Evolutionary conservation across 495 filamentous ascomycete species (phyloP).

Genomic region (Daldinia concentrica): DNA sequence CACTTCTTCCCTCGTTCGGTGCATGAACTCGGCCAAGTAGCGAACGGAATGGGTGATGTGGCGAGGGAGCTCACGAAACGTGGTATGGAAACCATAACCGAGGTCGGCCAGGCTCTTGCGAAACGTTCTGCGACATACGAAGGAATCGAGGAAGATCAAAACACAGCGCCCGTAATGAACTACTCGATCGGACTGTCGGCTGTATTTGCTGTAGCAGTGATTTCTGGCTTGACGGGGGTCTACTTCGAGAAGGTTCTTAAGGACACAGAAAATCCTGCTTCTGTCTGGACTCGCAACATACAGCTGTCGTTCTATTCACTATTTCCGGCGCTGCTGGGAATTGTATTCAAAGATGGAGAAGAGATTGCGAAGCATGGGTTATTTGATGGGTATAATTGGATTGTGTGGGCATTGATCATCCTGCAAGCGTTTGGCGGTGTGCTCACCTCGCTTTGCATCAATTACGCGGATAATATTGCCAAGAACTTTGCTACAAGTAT

Average conservation of each 20-base stretch:
- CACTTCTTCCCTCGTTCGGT: slow-evolving; percentile 80
- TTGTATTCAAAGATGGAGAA: slow-evolving; percentile 85
- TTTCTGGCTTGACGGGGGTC: slow-evolving; percentile 85
- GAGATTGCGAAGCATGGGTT: slow-evolving; percentile 85
- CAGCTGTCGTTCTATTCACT: slow-evolving; percentile 93
- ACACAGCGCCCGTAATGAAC: slow-evolving; percentile 73
- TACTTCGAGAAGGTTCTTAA: slow-evolving; percentile 97
- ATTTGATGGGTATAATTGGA: slow-evolving; percentile 90
- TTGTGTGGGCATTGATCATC: slow-evolving; percentile 86
- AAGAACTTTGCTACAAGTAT: slow-evolving; percentile 93
- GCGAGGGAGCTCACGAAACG: slow-evolving; percentile 60
- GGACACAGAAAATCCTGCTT: slow-evolving; percentile 72
- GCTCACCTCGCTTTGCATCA: slow-evolving; percentile 82
- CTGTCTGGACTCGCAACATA: slow-evolving; percentile 92
- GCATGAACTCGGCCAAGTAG: slow-evolving; percentile 64
- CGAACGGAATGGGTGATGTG: slow-evolving; percentile 54
- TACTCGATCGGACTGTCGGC: slow-evolving; percentile 78
- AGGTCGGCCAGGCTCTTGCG: slow-evolving; percentile 58
- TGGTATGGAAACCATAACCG: slow-evolving; percentile 51
- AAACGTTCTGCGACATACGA: slow-evolving; percentile 95
- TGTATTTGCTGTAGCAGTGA: slow-evolving; percentile 75
- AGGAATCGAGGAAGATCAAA: slow-evolving; percentile 85
- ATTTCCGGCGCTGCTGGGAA: slow-evolving; percentile 85
- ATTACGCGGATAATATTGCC: slow-evolving; percentile 85
- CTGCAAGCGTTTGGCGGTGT: slow-evolving; percentile 88